phyloP scores from a whole-genome alignment of 2,329 filamentous ascomycete genomes.

The Apiospora kogelbergensis region DNA sequence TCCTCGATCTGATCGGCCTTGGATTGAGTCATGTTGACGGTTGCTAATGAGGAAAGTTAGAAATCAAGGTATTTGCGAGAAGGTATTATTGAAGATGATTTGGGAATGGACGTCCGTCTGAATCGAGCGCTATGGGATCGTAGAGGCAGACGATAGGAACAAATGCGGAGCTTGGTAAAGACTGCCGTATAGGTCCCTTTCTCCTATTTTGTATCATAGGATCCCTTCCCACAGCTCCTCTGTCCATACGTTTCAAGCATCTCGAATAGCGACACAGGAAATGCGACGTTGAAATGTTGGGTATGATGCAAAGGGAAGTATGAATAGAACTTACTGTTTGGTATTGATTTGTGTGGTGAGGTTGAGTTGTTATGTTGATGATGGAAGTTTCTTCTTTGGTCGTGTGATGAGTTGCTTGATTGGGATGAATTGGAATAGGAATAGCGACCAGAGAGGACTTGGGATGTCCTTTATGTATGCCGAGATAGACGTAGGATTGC shows the following conservation, averaged over 20 bases:
- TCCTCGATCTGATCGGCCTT: constrained; percentile 68
- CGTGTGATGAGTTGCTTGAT: background rate
- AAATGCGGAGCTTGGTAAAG: background rate
- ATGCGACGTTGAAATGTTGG: background rate
- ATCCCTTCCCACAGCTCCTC: background rate
- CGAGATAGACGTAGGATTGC: background rate
- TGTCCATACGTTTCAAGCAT: background rate
- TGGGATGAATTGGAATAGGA: background rate
- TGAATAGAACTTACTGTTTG: constrained; percentile 5
- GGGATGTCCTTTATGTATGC: background rate
- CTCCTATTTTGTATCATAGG: background rate
- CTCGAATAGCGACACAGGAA: no score
- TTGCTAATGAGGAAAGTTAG: background rate
- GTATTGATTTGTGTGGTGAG: background rate
- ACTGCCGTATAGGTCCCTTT: no score
- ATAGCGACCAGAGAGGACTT: background rate
- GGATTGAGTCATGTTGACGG: constrained; percentile 41
- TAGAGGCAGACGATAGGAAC: background rate
- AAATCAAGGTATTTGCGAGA: background rate
- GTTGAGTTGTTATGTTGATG: background rate
- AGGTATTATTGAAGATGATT: background rate
- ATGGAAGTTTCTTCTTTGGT: background rate
- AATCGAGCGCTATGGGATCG: background rate
- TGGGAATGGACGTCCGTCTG: background rate
- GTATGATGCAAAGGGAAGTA: background rate